phyloP scores from a whole-genome alignment of 1,284 basidiomycete genomes.

The Puccinia triticina region DNA sequence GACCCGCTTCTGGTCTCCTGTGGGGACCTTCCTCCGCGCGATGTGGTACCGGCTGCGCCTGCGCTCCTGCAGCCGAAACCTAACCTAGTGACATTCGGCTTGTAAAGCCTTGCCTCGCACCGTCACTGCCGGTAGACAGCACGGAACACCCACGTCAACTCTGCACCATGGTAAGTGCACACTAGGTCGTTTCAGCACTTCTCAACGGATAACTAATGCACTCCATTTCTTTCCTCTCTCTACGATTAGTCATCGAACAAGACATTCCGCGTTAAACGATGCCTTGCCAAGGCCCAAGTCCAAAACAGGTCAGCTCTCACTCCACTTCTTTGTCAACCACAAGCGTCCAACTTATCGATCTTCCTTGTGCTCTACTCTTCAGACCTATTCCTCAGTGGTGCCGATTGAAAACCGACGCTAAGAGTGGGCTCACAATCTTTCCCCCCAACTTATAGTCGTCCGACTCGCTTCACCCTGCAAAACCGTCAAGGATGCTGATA shows the following conservation, averaged over 20 bases:
- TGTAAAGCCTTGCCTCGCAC: too few relatives aligned
- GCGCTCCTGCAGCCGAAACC: too few relatives aligned
- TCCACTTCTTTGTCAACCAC: not conserved
- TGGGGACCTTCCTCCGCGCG: too few relatives aligned
- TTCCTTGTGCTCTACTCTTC: conserved; percentile 37
- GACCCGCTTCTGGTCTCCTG: too few relatives aligned
- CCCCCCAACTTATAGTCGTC: not conserved
- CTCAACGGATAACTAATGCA: not conserved
- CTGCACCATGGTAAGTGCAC: conserved; percentile 1
- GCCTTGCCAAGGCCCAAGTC: conserved; percentile 89
- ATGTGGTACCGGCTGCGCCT: too few relatives aligned
- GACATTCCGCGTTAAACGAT: conserved; percentile 93
- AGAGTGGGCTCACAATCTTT: conserved; percentile 69
- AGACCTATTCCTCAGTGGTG: conserved; percentile 98
- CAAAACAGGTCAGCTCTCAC: conserved; percentile 80
- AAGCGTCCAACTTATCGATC: not conserved
- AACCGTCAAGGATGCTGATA: not conserved
- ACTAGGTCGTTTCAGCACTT: not conserved
- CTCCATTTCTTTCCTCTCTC: conserved; percentile 55
- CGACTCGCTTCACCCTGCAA: not conserved
- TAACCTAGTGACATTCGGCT: too few relatives aligned
- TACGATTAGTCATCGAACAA: conserved; percentile 83
- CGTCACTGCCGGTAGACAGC: too few relatives aligned
- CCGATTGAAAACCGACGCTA: conserved; percentile 92
- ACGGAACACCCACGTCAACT: not conserved